Evolutionary conservation across 2,329 filamentous ascomycete genomes (phyloP).

Genomic region (Tetracladium maxilliforme): DNA sequence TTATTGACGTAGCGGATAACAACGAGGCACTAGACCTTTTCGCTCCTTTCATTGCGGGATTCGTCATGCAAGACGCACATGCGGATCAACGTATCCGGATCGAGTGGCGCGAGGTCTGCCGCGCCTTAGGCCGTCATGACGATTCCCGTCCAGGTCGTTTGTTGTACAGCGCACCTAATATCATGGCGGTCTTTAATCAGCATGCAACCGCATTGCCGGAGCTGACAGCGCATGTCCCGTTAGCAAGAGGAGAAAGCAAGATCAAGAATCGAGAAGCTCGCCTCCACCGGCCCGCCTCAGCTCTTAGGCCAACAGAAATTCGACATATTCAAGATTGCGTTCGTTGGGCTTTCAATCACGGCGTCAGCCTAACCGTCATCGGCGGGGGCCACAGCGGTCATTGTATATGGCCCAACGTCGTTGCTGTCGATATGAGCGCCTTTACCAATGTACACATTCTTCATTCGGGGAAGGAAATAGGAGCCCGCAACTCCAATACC

Average conservation of each 20-base stretch:
- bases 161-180: conserved; percentile 30
- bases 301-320: conserved; percentile 29
- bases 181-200: conserved; percentile 34
- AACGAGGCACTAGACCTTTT: conserved; percentile 33
- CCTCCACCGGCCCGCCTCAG: conserved; percentile 22
- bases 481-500: conserved; percentile 6
- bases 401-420: conserved; percentile 34
- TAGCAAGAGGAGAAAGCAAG: conserved; percentile 8
- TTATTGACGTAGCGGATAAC: conserved; percentile 24
- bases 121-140: conserved; percentile 24
- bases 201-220: conserved; percentile 26
- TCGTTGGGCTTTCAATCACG: conserved; percentile 34
- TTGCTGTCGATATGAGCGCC: conserved; percentile 41
- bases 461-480: no score
- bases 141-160: conserved; percentile 21
- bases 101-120: conserved; percentile 37
- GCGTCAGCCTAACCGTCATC: conserved; percentile 30
- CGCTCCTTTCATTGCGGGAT: conserved; percentile 34
- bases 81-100: conserved; percentile 14
- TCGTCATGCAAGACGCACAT: conserved; percentile 17
- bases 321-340: conserved; percentile 38
- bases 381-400: conserved; percentile 46
- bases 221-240: conserved; percentile 24
- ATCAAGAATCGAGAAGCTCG: conserved; percentile 38
- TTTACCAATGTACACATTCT: conserved; percentile 35